Conservation (phyloP, 2,329 filamentous ascomycete species). For the Fusarium transvaalense region DNA sequence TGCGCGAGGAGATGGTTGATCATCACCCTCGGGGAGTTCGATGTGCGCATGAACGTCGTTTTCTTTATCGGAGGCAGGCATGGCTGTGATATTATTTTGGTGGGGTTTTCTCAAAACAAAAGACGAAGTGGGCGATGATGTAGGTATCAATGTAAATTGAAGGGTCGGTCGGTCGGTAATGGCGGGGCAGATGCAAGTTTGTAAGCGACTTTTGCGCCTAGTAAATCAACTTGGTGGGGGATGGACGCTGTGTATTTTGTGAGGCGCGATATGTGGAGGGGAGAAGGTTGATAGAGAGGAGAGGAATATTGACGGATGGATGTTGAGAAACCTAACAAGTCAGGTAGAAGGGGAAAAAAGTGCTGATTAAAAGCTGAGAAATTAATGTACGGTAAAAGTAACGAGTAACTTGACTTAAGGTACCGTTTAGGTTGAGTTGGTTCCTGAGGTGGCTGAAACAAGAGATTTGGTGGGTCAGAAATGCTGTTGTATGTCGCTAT, state of each 20-base stretch:
- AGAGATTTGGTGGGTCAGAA: constrained; percentile 24
- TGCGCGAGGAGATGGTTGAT: constrained; percentile 54
- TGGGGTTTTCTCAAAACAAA: background rate
- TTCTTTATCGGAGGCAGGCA: constrained; percentile 59
- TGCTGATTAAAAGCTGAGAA: constrained; percentile 27
- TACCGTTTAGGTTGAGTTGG: constrained; percentile 16
- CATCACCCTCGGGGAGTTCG: constrained; percentile 63
- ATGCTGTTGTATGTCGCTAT: constrained; percentile 18
- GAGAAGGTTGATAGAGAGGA: background rate
- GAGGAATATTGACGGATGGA: background rate
- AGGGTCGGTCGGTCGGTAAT: constrained; percentile 18
- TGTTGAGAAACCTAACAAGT: constrained; percentile 8
- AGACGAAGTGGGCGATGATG: constrained; percentile 29
- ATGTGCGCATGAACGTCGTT: constrained; percentile 59
- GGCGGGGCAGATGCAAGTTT: constrained; percentile 33
- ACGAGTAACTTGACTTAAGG: background rate
- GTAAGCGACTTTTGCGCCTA: constrained; percentile 22
- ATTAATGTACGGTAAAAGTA: constrained; percentile 4
- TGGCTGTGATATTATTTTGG: constrained; percentile 42
- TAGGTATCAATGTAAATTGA: constrained; percentile 14
- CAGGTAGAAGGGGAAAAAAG: background rate
- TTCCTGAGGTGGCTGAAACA: constrained; percentile 31
- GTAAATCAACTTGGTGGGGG: background rate
- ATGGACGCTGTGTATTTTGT: background rate
- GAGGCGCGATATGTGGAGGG: background rate